Evolutionary conservation across 768 basidiomycete genomes (phyloP), one percentile per base, ranked within the genome.

Genomic region (Suillus ampliporus): DNA sequence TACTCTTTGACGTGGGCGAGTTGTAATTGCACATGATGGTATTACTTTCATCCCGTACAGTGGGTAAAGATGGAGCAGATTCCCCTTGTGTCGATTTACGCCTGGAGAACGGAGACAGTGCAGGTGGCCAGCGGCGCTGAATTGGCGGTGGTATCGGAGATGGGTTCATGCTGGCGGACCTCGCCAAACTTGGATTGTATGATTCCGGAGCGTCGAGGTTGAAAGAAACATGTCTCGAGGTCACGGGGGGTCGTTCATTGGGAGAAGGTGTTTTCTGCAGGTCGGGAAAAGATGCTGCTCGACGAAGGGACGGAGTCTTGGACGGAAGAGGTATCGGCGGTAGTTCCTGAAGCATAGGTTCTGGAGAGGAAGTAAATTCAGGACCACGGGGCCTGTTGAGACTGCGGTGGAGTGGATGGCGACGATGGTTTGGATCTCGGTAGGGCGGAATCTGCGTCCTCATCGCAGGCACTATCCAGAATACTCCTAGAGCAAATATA

Each of bases 391-490:
- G n/a, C 40, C 31, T 34, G 19, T 23, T 58, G 63, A 58, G 61
- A 26, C 53, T 23, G 57, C 54, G 41, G 54, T 35, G 28, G 57
- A 57, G 37, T 53, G 62, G 9, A 38, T 43, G 13, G 17, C 44
- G 43, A 72, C 62, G 17, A 60, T n/a, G n/a, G n/a, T 61, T 34
- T 68, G 68, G 11, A 65, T 70, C 5, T 70, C 70, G 31, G 72
- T 48, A 46, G 5, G 67, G 63, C 28, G 69, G 63, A 23, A 61
- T 61, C 7, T 53, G 64, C 7, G 64, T 63, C 48, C 60, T 60
- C 13, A 62, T 51, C 10, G 60, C 57, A 9, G 71, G 72, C 46
- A 69, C 58, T n/a, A 74, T 61, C 67, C 68, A 73, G 6, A 71
- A 38, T 58, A 66, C 28, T 19, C 56, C 62, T 8, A 71, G 68